Base-by-base conservation (phyloP, 371 early-diverging fungal species). In the Haplosporangium sp. region DNA sequence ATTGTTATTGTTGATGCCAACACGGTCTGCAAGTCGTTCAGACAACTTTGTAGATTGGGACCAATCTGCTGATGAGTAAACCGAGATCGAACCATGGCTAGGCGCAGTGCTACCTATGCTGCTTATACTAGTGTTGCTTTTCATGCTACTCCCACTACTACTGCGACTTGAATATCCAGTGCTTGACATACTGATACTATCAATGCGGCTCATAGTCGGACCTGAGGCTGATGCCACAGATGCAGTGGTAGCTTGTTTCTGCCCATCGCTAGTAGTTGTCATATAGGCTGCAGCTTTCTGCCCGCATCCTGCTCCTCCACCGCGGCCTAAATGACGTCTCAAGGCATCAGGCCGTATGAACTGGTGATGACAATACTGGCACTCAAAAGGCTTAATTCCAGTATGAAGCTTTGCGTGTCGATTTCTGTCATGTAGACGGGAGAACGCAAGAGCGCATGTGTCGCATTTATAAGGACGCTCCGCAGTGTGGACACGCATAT, bases 351-450 rank as follows among this genome's bases (percentile, higher is more conserved):
- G 90, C 40, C 96, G 84, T 55, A 79, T 79, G 61, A 94, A 79
- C 60, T 71, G 75, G 38, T 79, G 81, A 27, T 79, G 74, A 13
- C 96, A 96, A 52, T 85, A 82, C 9, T 69, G 65, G 47, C 93
- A 93, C 27, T 77, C 76, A 72, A 86, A 91, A 17, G 92, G 90
- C 70, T 92, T 92, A 65, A 89, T 83, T 20, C 92, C 92, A 57
- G 84, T 85, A 63, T 93, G 92, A 20, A 92, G 85, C 64, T 92
- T 92, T 1, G 83, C 67, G 78, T 97, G 96, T 38, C 97, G 85
- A 75, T 95, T 96, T 48, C 96, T 87, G 83, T 96, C 94, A 73
- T 94, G 92, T 39, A 90, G 89, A 1, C 94, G 88, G 2, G 91
- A 88, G 83, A 95, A 94, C 4, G 88, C 85, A 58, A 85, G 81